These are phyloP conservation scores for Phytophthora sp. DNA, from an alignment of 352 stramenopile genomes.

Conservation along the genomic window DNA sequence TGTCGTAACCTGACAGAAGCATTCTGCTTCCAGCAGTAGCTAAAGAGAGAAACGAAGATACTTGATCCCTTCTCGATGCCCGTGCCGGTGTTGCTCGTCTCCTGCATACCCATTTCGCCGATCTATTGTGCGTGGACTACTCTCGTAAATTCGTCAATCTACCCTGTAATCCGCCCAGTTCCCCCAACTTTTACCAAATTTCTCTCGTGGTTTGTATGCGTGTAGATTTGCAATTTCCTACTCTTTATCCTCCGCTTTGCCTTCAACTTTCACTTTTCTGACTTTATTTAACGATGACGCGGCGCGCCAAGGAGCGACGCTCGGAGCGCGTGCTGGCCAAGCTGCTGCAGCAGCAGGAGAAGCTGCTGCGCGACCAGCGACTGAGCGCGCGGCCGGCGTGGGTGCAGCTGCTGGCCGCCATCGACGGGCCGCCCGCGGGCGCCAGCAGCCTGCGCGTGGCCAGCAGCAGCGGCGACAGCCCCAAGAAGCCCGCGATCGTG, in stretches of 20 bases:
- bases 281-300: slow-evolving; percentile 56
- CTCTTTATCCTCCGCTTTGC: slow-evolving; percentile 22
- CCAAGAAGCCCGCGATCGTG: slow-evolving; percentile 39
- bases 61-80: neutral
- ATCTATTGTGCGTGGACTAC: neutral
- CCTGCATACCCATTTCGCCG: neutral
- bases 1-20: too few relatives aligned
- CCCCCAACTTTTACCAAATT: neutral
- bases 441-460: slow-evolving; percentile 5
- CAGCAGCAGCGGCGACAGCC: slow-evolving; percentile 15
- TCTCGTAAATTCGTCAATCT: neutral
- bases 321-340: slow-evolving; percentile 68
- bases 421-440: slow-evolving; percentile 45
- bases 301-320: slow-evolving; percentile 76
- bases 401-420: slow-evolving; percentile 59
- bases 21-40: too few relatives aligned
- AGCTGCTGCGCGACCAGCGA: slow-evolving; percentile 38
- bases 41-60: neutral
- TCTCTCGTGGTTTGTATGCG: neutral
- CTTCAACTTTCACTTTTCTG: slow-evolving; percentile 30
- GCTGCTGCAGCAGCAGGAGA: slow-evolving; percentile 49
- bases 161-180: neutral
- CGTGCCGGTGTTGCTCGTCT: neutral
- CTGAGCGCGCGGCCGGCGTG: slow-evolving; percentile 57
- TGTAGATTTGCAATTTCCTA: slow-evolving; percentile 2